Percentiles rank a stretch among this genome's conserved stretches.
phyloP scores from a whole-genome alignment of 2,329 filamentous ascomycete genomes.

The Pezicula neosporulosa region DNA sequence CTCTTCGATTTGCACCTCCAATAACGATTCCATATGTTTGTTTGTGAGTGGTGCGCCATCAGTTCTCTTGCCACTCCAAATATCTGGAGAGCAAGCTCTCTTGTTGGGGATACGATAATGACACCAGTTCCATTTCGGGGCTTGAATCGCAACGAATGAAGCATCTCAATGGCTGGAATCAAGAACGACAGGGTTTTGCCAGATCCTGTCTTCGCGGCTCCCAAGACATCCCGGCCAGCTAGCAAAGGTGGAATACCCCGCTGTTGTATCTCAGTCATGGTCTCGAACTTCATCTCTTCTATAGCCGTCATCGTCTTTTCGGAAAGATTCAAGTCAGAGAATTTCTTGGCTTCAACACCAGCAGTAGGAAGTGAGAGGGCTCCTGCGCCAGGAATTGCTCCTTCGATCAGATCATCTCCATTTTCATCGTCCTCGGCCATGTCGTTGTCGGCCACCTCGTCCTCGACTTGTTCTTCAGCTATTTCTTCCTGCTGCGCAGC shows the following conservation, averaged over 20 bases:
- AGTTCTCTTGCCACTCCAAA: conserved; percentile 93
- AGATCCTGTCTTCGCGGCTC: conserved; percentile 92
- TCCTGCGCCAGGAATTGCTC: conserved; percentile 13
- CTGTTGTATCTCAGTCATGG: conserved; percentile 93
- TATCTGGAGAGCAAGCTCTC: conserved; percentile 92
- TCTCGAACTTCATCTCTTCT: conserved; percentile 86
- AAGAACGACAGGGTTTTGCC: conserved; percentile 96
- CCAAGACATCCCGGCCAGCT: conserved; percentile 87
- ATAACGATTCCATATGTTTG: conserved; percentile 93
- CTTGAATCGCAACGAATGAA: conserved; percentile 88
- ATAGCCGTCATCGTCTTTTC: conserved; percentile 88
- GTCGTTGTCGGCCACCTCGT: conserved; percentile 11
- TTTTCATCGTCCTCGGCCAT: conserved; percentile 11
- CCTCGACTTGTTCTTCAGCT: conserved; percentile 17
- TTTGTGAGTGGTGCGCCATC: conserved; percentile 90
- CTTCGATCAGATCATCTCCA: conserved; percentile 16
- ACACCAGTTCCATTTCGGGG: conserved; percentile 91
- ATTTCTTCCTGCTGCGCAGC: conserved; percentile 14
- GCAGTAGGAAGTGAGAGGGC: conserved; percentile 15
- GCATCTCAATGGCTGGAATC: conserved; percentile 91
- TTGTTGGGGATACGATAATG: conserved; percentile 87
- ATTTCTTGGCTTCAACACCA: conserved; percentile 17
- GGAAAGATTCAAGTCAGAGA: conserved; percentile 70
- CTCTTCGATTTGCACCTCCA: conserved; percentile 84
- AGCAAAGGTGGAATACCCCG: conserved; percentile 83